Conservation (phyloP, 2,329 filamentous ascomycete species). For the Sclerotinia spermophila region DNA sequence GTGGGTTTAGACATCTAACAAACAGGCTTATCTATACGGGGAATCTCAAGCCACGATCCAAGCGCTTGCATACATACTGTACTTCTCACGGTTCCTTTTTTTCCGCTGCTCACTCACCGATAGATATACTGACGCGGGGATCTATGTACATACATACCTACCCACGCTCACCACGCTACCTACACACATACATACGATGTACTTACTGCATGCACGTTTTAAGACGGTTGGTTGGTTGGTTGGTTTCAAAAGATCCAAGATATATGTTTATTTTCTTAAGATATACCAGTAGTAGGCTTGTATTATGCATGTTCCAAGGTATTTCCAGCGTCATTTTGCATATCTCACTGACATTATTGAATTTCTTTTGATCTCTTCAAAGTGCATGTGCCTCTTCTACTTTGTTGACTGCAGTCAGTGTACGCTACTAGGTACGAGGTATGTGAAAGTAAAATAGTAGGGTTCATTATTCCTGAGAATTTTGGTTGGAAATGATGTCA, state of each 20-base stretch:
- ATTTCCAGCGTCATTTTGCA: background rate
- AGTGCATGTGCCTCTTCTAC: background rate
- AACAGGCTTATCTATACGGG: background rate
- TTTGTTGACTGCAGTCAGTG: background rate
- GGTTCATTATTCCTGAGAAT: background rate
- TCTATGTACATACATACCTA: background rate
- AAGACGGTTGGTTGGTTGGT: background rate
- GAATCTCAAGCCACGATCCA: background rate
- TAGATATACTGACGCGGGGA: background rate
- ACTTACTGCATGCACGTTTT: background rate
- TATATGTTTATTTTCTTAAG: too few relatives aligned
- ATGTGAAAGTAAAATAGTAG: too few relatives aligned
- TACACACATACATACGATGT: background rate
- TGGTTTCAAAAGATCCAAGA: too few relatives aligned
- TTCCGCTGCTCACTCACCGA: background rate
- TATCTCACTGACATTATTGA: background rate
- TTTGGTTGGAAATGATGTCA: conserved; percentile 6
- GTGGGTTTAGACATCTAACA: background rate
- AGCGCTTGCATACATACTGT: background rate
- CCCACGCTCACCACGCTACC: too few relatives aligned
- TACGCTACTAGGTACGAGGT: background rate
- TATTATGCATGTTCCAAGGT: background rate
- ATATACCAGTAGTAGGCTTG: too few relatives aligned
- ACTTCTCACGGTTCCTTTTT: background rate
- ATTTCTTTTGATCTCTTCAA: background rate